Conservation (phyloP, 2,329 filamentous ascomycete genomes). For the Hyphodiscus sp. region DNA sequence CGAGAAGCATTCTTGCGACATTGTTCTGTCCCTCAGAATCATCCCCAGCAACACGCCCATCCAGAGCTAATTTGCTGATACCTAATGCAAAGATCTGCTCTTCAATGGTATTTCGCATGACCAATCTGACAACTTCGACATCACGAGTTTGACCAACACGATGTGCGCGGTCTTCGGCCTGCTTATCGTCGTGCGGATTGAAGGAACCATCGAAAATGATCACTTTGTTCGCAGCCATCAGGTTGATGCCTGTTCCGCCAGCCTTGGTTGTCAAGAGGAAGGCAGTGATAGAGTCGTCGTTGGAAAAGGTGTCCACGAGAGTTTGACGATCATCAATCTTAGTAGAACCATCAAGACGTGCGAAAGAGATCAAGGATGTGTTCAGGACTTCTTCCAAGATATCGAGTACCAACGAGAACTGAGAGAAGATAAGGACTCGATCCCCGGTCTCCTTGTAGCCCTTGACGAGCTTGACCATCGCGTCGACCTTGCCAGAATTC, state of each 20-base stretch:
- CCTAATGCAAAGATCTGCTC: constrained; percentile 90
- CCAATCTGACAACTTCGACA: constrained; percentile 83
- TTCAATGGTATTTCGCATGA: constrained; percentile 78
- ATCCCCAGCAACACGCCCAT: constrained; percentile 63
- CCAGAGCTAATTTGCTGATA: constrained; percentile 86
- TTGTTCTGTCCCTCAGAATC: constrained; percentile 30
- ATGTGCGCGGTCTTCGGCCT: constrained; percentile 95
- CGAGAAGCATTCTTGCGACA: constrained; percentile 26
- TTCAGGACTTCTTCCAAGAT: constrained; percentile 80
- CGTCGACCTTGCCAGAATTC: constrained; percentile 76
- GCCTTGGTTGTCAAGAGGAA: constrained; percentile 92
- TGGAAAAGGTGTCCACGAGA: constrained; percentile 81
- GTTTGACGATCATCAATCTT: constrained; percentile 77
- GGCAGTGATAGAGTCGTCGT: constrained; percentile 69
- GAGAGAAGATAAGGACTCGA: constrained; percentile 83
- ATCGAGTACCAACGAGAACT: constrained; percentile 87
- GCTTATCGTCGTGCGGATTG: constrained; percentile 97
- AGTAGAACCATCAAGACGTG: constrained; percentile 80
- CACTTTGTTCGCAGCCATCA: constrained; percentile 94
- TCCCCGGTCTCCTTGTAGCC: constrained; percentile 75
- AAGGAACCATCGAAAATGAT: constrained; percentile 97
- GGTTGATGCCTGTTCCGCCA: constrained; percentile 93
- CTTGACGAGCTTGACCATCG: constrained; percentile 67
- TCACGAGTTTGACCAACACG: constrained; percentile 85
- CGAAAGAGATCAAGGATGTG: constrained; percentile 65